Base-by-base conservation (phyloP, 2,329 filamentous ascomycete genomes). In the Fusarium siculi region DNA sequence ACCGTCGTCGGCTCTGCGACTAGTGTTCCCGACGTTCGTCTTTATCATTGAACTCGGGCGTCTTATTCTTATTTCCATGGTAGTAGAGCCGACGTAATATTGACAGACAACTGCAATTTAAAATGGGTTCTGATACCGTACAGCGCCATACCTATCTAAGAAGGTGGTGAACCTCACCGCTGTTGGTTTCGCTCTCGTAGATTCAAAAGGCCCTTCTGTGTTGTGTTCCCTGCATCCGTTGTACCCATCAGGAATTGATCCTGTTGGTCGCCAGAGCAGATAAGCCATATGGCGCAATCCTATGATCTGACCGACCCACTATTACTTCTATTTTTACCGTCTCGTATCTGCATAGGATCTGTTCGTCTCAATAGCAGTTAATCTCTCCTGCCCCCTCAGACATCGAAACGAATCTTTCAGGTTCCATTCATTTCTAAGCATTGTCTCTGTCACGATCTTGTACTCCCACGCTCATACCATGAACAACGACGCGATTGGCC, bases 391-490 rank as follows among this genome's bases (percentile, higher is more conserved):
- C 7, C 5, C 32, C 32, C 12, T 14, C 32, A 32, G 4, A 14
- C 12, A 32, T 32, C 2, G 32, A 32, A 14, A n/a, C 10, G 2
- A 32, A 16, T 4, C 7, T 12, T 18, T 12, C 5, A 19, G 7
- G 5, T 7, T 4, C 21, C 4, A 43, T 23, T 34, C 5, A 46
- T 12, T 30, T 14, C 11, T 37, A 1, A n/a, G 14, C 14, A n/a
- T 42, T n/a, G 3, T n/a, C 14, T 16, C 9, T 21, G 11, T 4
- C 4, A 14, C 15, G 11, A 21, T 4, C 23, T 46, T 28, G n/a
- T n/a, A 2, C 2, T 25, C 12, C 0, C 7, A 7, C 6, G 2
- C n/a, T 1, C 1, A 3, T 5, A 32, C 4, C 5, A 57, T 57
- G 40, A 36, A 14, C 7, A 46, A 4, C 16, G 9, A 6, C 14